Conservation (phyloP, 257 asterid genomes). For the Primulina huaijiensis region DNA sequence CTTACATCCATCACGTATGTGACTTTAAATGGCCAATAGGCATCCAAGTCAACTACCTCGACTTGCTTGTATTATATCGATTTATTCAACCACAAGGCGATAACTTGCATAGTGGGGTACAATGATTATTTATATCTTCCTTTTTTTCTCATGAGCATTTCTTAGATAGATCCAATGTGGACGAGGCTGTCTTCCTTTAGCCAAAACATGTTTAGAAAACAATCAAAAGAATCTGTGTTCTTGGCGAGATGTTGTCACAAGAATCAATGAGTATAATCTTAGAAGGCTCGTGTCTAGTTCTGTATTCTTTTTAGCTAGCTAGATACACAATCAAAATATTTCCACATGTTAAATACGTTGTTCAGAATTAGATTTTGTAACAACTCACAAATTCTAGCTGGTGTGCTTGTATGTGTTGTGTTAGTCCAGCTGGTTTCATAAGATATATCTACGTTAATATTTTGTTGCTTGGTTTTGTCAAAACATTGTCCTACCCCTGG, state of each 20-base stretch:
- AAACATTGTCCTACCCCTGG: constrained; percentile 12
- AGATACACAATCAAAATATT: neutral
- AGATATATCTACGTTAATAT: neutral
- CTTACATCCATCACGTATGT: constrained; percentile 20
- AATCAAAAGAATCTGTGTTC: too few species aligned
- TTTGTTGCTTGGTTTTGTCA: neutral
- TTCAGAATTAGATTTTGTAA: neutral
- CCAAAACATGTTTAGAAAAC: too few species aligned
- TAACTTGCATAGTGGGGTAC: too few species aligned
- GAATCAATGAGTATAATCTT: neutral
- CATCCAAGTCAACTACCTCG: constrained; percentile 20
- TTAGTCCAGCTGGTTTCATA: neutral
- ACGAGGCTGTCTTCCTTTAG: too few species aligned
- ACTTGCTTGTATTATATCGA: neutral
- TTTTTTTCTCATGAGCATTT: too few species aligned
- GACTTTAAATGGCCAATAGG: constrained; percentile 25
- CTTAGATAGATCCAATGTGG: too few species aligned
- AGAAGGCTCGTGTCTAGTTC: neutral
- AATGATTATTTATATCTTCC: too few species aligned
- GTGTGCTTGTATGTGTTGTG: neutral
- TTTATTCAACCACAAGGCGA: too few species aligned
- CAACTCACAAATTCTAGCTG: neutral
- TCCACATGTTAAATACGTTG: neutral
- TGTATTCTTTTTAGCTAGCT: neutral
- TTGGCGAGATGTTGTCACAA: neutral